A percentile compares a stretch with the other conserved stretches of the same genome.
These are phyloP conservation scores for Taphrina flavorubra DNA, from an alignment of 1,139 yeast species.

Conservation along the genomic window DNA sequence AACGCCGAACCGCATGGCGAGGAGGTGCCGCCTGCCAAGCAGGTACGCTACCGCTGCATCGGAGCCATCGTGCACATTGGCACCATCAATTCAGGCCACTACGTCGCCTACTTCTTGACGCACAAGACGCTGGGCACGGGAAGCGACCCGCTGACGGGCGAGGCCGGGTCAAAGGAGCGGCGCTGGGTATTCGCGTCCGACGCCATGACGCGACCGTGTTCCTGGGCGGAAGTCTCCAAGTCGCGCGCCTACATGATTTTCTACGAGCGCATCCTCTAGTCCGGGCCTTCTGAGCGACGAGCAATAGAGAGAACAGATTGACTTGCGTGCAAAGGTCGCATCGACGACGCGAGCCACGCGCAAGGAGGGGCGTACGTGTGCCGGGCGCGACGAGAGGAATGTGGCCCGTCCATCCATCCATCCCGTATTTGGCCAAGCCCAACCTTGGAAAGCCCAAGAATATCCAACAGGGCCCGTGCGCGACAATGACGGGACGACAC, in stretches of 20 bases:
- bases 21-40: neutral
- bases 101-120: constrained; percentile 41
- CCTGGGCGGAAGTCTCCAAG: constrained; percentile 42
- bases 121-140: constrained; percentile 31
- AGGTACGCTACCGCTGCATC: constrained; percentile 36
- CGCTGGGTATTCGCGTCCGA: constrained; percentile 45
- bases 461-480: too few species aligned
- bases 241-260: constrained; percentile 42
- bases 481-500: too few species aligned
- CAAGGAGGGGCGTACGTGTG: neutral
- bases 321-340: too few species aligned
- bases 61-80: constrained; percentile 44
- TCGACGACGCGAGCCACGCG: neutral
- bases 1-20: constrained; percentile 1
- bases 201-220: constrained; percentile 34
- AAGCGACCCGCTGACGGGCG: constrained; percentile 14
- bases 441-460: too few species aligned
- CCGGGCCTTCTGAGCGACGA: neutral
- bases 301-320: too few species aligned
- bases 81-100: constrained; percentile 42
- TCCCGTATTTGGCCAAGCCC: too few species aligned
- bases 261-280: constrained; percentile 29
- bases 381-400: too few species aligned
- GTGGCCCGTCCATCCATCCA: too few species aligned
- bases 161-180: constrained; percentile 37